Evolutionary conservation across 2,329 filamentous ascomycete species (phyloP), one percentile per base, ranked within the genome.

Genomic region (Epichloe hybrida): DNA sequence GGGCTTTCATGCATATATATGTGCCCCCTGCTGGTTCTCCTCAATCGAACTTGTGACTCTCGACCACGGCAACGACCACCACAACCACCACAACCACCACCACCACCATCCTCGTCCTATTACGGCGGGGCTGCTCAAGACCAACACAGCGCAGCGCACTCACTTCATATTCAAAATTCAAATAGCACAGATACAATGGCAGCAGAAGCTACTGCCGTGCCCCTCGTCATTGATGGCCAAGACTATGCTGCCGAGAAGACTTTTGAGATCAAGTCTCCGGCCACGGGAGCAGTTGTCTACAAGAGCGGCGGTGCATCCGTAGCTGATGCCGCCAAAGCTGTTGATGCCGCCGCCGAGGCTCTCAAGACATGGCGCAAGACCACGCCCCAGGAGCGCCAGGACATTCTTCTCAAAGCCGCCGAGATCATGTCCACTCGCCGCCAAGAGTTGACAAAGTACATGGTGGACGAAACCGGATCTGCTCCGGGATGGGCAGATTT

Each of bases 331-430:
- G 66, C 76, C 17, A 66, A 69, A 9, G 76, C 81, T 9, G 66
- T 73, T 49, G 57, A 64, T 27, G 66, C 72, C 5, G 86, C 86
- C 0, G 71, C 80, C n/a, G 70, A 72, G 13, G 86, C 88, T 1
- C 83, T 87, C 65, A 76, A 75, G 42, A 67, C 74, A 52, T 95
- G 88, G 88, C 73, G 76, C 42, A 77, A 76, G 56, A 77, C 77
- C 3, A 80, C 78, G 44, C 77, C 81, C 1, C 61, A 70, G 23
- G 62, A 73, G 23, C 83, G 85, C 39, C 80, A 86, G 37, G 77
- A 84, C 56, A 80, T 94, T 55, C 73, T 94, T 52, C 69, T 84
- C 52, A 81, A 79, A 62, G 82, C 84, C 0, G 81, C 83, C 9
- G 78, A 81, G 8, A 66, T 89, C 46, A 69, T 90, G 53, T 70